Conservation (phyloP, 257 asterid genomes). For the Solanum arcanum region DNA sequence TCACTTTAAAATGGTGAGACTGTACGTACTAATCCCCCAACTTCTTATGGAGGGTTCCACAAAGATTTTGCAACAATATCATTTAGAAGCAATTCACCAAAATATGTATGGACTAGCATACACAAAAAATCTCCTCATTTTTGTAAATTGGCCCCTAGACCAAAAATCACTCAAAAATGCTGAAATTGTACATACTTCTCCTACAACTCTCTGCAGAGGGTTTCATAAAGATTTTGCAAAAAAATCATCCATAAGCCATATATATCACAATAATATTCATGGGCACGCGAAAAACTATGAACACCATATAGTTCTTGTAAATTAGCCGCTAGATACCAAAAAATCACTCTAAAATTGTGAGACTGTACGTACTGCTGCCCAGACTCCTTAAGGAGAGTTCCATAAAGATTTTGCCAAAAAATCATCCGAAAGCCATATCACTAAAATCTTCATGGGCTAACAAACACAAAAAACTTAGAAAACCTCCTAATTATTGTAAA, state of each 20-base stretch:
- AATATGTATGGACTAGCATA: accelerated
- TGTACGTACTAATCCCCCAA: no score
- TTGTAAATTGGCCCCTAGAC: no score
- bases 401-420: not conserved
- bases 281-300: no score
- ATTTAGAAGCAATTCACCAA: not conserved
- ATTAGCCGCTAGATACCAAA: not conserved
- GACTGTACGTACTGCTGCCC: not conserved
- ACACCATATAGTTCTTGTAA: no score
- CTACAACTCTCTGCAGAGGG: not conserved
- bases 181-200: no score
- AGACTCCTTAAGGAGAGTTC: not conserved
- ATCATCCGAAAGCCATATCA: no score
- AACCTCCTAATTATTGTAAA: not conserved
- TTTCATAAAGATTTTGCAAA: not conserved
- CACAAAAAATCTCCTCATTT: not conserved
- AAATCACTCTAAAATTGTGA: no score
- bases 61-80: no score
- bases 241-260: not conserved
- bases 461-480: not conserved
- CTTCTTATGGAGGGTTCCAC: not conserved
- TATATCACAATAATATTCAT: no score
- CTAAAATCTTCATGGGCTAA: not conserved
- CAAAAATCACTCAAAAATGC: not conserved
- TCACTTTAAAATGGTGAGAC: not conserved